Conservation (phyloP, 1,139 yeast genomes). For the Blastobotrys aristatus region DNA sequence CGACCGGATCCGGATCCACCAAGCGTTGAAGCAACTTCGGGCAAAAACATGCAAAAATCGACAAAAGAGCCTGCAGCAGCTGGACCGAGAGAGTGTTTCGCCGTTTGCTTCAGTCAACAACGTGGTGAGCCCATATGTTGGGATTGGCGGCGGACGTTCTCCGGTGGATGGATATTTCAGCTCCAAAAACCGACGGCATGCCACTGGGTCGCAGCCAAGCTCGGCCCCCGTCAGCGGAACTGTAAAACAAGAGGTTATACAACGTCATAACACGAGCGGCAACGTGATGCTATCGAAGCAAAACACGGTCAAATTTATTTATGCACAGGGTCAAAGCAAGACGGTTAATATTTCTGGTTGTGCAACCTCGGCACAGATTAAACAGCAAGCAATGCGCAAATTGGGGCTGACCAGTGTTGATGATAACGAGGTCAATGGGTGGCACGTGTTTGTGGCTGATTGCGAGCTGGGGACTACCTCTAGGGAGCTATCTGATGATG, state of each 20-base stretch:
- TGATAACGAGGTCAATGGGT: constrained; percentile 42
- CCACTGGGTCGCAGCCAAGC: constrained; percentile 6
- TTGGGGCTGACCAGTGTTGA: constrained; percentile 38
- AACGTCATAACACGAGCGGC: not conserved
- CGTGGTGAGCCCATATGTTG: not conserved
- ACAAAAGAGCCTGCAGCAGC: constrained; percentile 20
- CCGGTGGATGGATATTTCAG: constrained; percentile 22
- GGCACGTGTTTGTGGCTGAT: constrained; percentile 46
- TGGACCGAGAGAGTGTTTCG: constrained; percentile 23
- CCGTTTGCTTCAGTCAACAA: constrained; percentile 20
- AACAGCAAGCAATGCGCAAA: constrained; percentile 61
- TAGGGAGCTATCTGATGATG: constrained; percentile 65
- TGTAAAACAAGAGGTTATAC: constrained; percentile 6
- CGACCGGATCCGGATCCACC: constrained; percentile 65
- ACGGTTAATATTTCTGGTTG: constrained; percentile 74
- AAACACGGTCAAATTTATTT: constrained; percentile 58
- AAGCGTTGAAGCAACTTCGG: constrained; percentile 39
- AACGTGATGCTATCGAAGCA: constrained; percentile 29
- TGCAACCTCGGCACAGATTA: constrained; percentile 74
- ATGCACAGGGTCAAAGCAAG: constrained; percentile 56
- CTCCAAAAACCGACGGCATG: constrained; percentile 7
- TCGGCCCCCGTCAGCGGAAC: constrained; percentile 13
- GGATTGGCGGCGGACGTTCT: constrained; percentile 2
- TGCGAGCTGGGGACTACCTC: constrained; percentile 37
- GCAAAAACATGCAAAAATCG: not conserved